These are phyloP conservation scores for Bocquillonia castaneifolia DNA, from an alignment of 441 rosid genomes.

Conservation along the genomic window DNA sequence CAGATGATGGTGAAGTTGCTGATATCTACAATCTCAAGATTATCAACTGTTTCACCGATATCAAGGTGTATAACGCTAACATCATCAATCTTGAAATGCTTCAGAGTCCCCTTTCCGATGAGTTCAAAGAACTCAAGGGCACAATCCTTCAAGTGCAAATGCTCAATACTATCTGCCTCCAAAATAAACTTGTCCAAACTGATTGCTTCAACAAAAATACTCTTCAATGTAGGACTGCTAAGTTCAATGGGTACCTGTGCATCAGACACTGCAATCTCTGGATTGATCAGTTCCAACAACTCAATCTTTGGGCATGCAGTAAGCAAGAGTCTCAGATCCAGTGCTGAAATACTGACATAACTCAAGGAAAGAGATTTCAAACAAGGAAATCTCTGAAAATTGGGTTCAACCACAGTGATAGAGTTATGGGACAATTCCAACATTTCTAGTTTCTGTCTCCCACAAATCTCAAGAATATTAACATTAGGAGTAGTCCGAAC, in stretches of 20 bases:
- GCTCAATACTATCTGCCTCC: conserved; percentile 65
- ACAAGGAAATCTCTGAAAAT: conserved; percentile 64
- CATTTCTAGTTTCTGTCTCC: conserved; percentile 64
- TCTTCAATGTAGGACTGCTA: conserved; percentile 51
- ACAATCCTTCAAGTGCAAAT: conserved; percentile 62
- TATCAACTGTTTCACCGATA: conserved; percentile 56
- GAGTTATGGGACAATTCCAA: conserved; percentile 51
- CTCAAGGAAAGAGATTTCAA: conserved; percentile 67
- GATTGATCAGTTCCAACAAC: conserved; percentile 50
- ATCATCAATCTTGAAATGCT: conserved; percentile 66
- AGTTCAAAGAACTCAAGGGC: conserved; percentile 67
- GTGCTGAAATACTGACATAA: conserved; percentile 55
- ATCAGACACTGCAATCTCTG: conserved; percentile 62
- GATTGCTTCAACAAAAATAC: conserved; percentile 53
- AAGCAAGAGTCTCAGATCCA: conserved; percentile 64
- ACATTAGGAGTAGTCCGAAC: conserved; percentile 54
- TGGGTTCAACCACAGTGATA: conserved; percentile 59
- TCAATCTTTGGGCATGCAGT: conserved; percentile 54
- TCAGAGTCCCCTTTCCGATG: conserved; percentile 64
- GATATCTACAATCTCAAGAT: conserved; percentile 64
- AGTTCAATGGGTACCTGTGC: conserved; percentile 65
- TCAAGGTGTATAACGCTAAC: conserved; percentile 59
- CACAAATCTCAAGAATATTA: conserved; percentile 67
- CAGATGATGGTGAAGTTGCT: conserved; percentile 64
- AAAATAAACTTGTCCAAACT: conserved; percentile 66